A percentile compares a stretch with the other conserved stretches of the same genome.
Evolutionary conservation across 2,329 filamentous ascomycete genomes (phyloP).

Genomic region (Aspergillus cejpii): DNA sequence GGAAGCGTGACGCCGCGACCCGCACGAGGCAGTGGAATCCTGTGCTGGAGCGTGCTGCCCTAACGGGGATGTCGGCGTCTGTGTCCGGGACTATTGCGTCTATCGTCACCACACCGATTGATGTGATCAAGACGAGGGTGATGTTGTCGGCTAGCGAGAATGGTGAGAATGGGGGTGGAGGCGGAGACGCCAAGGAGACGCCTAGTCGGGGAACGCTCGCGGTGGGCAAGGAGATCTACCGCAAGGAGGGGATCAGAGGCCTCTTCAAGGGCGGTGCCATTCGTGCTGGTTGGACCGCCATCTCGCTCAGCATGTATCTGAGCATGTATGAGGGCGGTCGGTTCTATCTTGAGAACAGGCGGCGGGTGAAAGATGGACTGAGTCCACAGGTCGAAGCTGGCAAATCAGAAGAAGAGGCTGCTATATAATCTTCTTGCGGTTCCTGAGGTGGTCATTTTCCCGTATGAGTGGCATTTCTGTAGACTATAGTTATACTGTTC

Average conservation of each 20-base stretch:
- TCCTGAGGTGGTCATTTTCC: neutral
- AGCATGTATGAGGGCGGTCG: conserved; percentile 79
- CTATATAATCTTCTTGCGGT: neutral
- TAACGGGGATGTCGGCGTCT: conserved; percentile 69
- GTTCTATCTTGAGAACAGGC: conserved; percentile 46
- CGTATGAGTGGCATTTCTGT: neutral
- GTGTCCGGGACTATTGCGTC: conserved; percentile 68
- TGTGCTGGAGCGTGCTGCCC: conserved; percentile 59
- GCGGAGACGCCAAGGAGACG: conserved; percentile 1
- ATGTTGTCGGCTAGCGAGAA: conserved; percentile 60
- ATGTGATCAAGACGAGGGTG: conserved; percentile 83
- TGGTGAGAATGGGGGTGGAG: conserved; percentile 11
- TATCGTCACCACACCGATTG: conserved; percentile 77
- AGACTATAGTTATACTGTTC: neutral
- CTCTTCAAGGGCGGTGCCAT: conserved; percentile 67
- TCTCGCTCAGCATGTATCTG: conserved; percentile 77
- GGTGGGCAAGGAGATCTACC: conserved; percentile 60
- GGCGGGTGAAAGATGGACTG: conserved; percentile 15
- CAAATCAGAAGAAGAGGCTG: conserved; percentile 3
- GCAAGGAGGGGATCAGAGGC: conserved; percentile 62
- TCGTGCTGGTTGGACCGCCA: conserved; percentile 70
- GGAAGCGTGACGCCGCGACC: conserved; percentile 21
- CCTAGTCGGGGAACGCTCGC: conserved; percentile 43
- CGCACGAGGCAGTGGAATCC: conserved; percentile 16
- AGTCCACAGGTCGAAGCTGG: neutral